Conservation (phyloP, 2,329 filamentous ascomycete species). For the Neopestalotiopsis clavispora region DNA sequence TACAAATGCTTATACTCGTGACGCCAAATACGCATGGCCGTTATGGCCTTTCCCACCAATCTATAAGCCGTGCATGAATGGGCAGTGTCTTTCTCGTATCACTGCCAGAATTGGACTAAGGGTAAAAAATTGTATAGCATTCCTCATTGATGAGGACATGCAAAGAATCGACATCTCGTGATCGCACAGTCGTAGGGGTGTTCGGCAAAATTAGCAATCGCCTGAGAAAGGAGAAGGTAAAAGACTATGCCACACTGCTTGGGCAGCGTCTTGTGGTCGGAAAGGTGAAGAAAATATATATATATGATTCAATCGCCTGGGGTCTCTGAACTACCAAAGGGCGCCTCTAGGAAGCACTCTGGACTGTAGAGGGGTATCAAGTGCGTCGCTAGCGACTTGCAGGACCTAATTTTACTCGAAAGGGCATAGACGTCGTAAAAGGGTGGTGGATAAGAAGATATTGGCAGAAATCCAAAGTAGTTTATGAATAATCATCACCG, state of each 20-base stretch:
- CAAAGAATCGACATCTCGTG: not conserved
- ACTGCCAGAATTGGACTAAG: not conserved
- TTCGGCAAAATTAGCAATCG: not conserved
- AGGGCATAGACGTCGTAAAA: conserved; percentile 13
- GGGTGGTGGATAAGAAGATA: not conserved
- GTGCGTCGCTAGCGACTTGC: conserved; percentile 10
- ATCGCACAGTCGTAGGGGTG: not conserved
- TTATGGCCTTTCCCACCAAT: not conserved
- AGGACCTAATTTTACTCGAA: conserved; percentile 11
- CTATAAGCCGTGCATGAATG: conserved; percentile 2
- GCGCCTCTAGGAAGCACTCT: conserved; percentile 8
- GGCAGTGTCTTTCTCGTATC: not conserved
- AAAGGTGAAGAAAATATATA: conserved; percentile 5
- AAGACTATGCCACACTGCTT: not conserved
- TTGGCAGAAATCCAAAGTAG: not conserved
- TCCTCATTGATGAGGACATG: not conserved
- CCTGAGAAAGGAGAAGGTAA: not conserved
- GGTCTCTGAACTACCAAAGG: conserved; percentile 5
- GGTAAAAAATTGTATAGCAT: not conserved
- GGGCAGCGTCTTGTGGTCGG: not conserved
- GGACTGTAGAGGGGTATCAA: conserved; percentile 5
- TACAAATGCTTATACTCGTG: conserved; percentile 14
- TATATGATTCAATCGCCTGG: not conserved
- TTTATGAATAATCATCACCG: conserved; percentile 53
- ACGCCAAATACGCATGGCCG: conserved; percentile 4